Percentiles rank a stretch among this genome's conserved stretches.
phyloP scores from a whole-genome alignment of 257 asterid genomes.

The Penstemon barbatus region DNA sequence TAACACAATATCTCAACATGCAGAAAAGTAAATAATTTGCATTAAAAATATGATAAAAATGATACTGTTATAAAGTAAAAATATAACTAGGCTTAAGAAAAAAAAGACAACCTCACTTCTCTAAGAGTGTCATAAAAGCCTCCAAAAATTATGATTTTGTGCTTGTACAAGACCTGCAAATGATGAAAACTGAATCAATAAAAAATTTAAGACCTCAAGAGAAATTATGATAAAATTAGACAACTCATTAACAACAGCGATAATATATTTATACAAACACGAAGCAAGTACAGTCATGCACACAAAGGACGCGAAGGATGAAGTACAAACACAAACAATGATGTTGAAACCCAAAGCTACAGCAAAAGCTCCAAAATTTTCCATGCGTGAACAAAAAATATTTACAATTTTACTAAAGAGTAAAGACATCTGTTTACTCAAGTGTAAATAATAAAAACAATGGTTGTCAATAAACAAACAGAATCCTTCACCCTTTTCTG shows the following conservation, averaged over 20 bases:
- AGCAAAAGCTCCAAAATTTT: background rate
- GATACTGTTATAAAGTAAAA: background rate
- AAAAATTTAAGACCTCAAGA: constrained; percentile 6
- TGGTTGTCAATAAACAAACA: background rate
- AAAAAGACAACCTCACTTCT: constrained; percentile 81
- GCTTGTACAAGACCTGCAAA: constrained; percentile 88
- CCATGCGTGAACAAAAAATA: background rate
- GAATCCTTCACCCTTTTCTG: background rate
- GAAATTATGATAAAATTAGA: background rate
- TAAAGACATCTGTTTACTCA: background rate
- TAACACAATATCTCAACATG: background rate
- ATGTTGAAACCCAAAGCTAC: background rate
- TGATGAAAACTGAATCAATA: constrained; percentile 30
- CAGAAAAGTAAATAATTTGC: background rate
- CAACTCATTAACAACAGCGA: background rate
- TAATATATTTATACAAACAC: background rate
- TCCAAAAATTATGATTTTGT: constrained; percentile 91
- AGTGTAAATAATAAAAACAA: background rate
- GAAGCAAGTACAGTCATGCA: background rate
- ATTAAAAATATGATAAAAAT: background rate
- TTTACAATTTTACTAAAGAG: background rate
- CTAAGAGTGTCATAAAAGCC: constrained; percentile 98
- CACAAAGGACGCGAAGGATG: background rate
- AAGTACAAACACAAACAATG: constrained; percentile 15
- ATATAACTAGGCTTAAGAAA: constrained; percentile 16